Evolutionary conservation across 805 yeast genomes (phyloP), one percentile per base, ranked within the genome.

Genomic region (Zygosaccharomyces lentus): DNA sequence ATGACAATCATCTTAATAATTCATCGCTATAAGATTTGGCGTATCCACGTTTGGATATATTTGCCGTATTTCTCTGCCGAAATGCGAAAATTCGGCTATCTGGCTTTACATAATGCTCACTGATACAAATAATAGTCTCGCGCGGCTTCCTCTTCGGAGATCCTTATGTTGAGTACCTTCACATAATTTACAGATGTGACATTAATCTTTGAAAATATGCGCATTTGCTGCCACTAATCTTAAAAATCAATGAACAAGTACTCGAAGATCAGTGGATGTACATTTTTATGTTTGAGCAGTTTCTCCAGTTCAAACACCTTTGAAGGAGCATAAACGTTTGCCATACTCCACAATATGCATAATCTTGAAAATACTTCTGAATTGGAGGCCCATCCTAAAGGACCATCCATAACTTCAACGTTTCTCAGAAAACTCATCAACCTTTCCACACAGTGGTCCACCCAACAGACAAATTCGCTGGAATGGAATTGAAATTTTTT

Each of bases 301-400:
- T 13, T 32, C 9, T 49, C 52, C 10, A 57, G 39, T 8, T n/a
- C 15, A 4, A 24, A 8, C 2, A 37, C 7, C 6, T 43, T 44
- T 4, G 36, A n/a, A 3, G 52, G 46, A 8, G 15, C 43, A 30
- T 48, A 44, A 2, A 21, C 4, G 4, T 19, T 6, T 3, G 48
- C 40, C 27, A 55, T 30, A 4, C 35, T 37, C 23, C 51, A 43
- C 9, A 57, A 37, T 8, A 62, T 25, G n/a, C 53, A 37, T 1
- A 63, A 23, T 29, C 59, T 53, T 9, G 54, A 43, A 30, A 62
- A 55, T 2, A 52, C 47, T 2, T 54, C 59, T 2, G 58, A 52
- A 39, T 51, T 49, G 3, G 62, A 56, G 6, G 59, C 50, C 65
- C 66, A 61, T 2, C 61, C 62, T 7, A 56, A 34, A 2, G 60